Percentiles rank a stretch among this genome's conserved stretches.
These are phyloP conservation scores for Diplodia corticola DNA, from an alignment of 2,329 filamentous ascomycete genomes.

Conservation along the genomic window DNA sequence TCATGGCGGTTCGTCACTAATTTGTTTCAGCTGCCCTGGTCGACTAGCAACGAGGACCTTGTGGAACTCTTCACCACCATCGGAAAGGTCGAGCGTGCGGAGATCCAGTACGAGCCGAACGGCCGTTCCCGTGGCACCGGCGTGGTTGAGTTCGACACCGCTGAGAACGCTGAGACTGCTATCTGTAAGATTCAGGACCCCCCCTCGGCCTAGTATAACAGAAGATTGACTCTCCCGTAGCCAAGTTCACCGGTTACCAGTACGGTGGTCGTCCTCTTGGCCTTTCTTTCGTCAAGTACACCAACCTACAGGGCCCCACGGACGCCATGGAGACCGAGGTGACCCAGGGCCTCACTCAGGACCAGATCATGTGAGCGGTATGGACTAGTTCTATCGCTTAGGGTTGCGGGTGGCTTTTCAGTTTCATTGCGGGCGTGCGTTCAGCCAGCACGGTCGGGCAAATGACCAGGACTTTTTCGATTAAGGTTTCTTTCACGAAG, in stretches of 20 bases:
- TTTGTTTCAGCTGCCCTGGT: slow-evolving; percentile 81
- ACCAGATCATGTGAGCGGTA: slow-evolving; percentile 86
- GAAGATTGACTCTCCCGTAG: slow-evolving; percentile 43
- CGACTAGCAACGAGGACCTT: slow-evolving; percentile 96
- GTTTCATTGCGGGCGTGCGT: slow-evolving; percentile 19
- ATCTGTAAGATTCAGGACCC: slow-evolving; percentile 58
- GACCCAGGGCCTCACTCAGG: slow-evolving; percentile 76
- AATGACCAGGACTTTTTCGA: slow-evolving; percentile 17
- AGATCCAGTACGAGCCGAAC: slow-evolving; percentile 97
- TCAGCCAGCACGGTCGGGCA: slow-evolving; percentile 16
- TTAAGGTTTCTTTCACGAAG: slow-evolving; percentile 11
- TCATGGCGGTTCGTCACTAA: slow-evolving; percentile 29
- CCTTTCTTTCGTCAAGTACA: slow-evolving; percentile 90
- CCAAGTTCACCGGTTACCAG: slow-evolving; percentile 97
- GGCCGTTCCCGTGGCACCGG: slow-evolving; percentile 92
- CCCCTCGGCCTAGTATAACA: neutral
- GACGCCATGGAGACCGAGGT: slow-evolving; percentile 80
- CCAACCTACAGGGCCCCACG: slow-evolving; percentile 62
- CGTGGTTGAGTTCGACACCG: slow-evolving; percentile 88
- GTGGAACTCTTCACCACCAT: slow-evolving; percentile 97
- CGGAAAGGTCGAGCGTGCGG: slow-evolving; percentile 96
- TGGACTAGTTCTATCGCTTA: slow-evolving; percentile 4
- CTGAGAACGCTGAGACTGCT: slow-evolving; percentile 84
- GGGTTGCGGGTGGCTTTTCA: slow-evolving; percentile 15
- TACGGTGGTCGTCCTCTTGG: slow-evolving; percentile 94